A percentile compares a stretch with the other conserved stretches of the same genome.
Conservation (phyloP, 2,329 filamentous ascomycete genomes). For the Fonsecaea nubica region DNA sequence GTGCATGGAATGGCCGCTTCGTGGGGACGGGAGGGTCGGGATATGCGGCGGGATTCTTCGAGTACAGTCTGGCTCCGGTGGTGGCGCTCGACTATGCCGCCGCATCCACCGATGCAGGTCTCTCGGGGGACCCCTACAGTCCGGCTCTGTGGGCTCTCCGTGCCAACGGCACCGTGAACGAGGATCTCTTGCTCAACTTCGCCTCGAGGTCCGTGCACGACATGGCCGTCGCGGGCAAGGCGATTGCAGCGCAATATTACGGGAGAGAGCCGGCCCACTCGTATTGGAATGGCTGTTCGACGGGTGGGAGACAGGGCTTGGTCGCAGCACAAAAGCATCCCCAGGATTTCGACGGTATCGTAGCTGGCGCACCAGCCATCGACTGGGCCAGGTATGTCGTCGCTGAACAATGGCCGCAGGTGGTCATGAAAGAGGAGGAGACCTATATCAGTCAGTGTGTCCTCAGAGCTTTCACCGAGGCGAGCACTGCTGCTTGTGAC, state of each 20-base stretch:
- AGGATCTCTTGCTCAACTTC: slow-evolving; percentile 46
- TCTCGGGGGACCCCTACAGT: neutral
- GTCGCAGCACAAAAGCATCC: slow-evolving; percentile 49
- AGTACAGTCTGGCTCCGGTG: slow-evolving; percentile 25
- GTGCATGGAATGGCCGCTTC: slow-evolving; percentile 49
- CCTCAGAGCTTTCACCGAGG: slow-evolving; percentile 44
- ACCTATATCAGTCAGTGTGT: slow-evolving; percentile 43
- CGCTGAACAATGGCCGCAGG: slow-evolving; percentile 6
- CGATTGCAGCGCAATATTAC: slow-evolving; percentile 28
- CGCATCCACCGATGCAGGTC: slow-evolving; percentile 37
- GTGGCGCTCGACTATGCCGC: slow-evolving; percentile 34
- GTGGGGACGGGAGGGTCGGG: slow-evolving; percentile 51
- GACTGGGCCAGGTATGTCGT: slow-evolving; percentile 2
- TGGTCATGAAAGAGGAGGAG: slow-evolving; percentile 13
- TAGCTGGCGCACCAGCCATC: slow-evolving; percentile 12
- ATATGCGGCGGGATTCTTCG: slow-evolving; percentile 18
- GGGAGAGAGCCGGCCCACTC: slow-evolving; percentile 16
- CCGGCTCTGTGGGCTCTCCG: slow-evolving; percentile 20
- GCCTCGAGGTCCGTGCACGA: slow-evolving; percentile 46
- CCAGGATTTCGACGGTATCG: slow-evolving; percentile 8
- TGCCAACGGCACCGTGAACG: slow-evolving; percentile 45
- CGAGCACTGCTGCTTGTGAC: slow-evolving; percentile 45
- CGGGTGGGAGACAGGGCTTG: slow-evolving; percentile 65
- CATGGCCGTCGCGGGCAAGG: slow-evolving; percentile 42
- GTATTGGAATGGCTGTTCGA: slow-evolving; percentile 66